Evolutionary conservation across 1,284 basidiomycete genomes (phyloP).

Genomic region (Ceratobasidium sp.): DNA sequence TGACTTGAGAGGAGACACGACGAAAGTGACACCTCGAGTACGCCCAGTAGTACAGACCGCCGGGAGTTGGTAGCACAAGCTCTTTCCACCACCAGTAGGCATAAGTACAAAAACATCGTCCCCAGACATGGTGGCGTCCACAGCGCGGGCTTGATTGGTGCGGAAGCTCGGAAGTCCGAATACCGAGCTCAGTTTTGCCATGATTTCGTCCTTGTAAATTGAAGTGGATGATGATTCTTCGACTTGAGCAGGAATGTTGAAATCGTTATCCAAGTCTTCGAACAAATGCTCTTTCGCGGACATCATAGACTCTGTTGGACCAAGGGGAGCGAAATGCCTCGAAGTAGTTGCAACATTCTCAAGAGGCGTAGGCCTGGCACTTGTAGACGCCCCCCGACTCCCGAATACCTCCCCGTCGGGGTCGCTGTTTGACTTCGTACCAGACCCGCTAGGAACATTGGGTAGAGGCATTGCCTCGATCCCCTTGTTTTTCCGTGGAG

Average conservation of each 20-base stretch:
- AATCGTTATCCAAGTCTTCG: conserved; percentile 18
- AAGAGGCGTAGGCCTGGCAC: neutral
- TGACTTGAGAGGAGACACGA: conserved; percentile 89
- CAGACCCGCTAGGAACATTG: conserved; percentile 1
- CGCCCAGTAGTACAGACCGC: conserved; percentile 80
- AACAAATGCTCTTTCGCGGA: conserved; percentile 14
- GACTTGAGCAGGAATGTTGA: conserved; percentile 26
- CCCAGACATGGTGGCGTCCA: conserved; percentile 81
- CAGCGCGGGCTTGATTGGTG: conserved; percentile 87
- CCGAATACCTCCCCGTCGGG: neutral
- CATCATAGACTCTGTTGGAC: conserved; percentile 19
- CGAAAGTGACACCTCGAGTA: conserved; percentile 87
- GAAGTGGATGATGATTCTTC: conserved; percentile 23
- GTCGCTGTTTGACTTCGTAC: neutral
- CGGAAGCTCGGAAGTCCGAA: conserved; percentile 82
- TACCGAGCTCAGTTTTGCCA: conserved; percentile 66
- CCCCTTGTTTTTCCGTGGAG: conserved; percentile 3
- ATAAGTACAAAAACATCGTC: conserved; percentile 94
- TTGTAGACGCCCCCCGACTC: neutral
- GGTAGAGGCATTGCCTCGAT: conserved; percentile 36
- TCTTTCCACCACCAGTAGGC: conserved; percentile 86
- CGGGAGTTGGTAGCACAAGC: conserved; percentile 75
- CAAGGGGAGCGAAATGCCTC: conserved; percentile 30
- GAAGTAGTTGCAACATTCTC: conserved; percentile 20
- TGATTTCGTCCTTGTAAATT: conserved; percentile 61